A percentile compares a stretch with the other conserved stretches of the same genome.
These are phyloP conservation scores for Ramichloridium luteum DNA, from an alignment of 2,329 filamentous ascomycete species.

Conservation along the genomic window DNA sequence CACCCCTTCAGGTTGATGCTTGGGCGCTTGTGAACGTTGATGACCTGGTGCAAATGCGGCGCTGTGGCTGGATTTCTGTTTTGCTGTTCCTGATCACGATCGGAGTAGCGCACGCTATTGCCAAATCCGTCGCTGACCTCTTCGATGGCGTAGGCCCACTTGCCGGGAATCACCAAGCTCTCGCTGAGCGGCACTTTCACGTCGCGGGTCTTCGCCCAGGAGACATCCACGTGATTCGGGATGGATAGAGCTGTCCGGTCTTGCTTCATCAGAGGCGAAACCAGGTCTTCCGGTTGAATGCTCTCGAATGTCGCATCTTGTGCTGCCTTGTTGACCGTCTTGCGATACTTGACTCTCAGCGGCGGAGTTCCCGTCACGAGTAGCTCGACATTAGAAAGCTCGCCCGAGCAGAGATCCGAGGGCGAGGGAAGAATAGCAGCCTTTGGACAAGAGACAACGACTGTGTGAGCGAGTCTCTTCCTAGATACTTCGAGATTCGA, in stretches of 20 bases:
- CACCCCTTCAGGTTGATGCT: constrained; percentile 60
- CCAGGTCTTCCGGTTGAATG: constrained; percentile 76
- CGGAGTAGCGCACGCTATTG: constrained; percentile 66
- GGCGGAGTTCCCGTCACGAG: constrained; percentile 82
- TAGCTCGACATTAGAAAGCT: constrained; percentile 73
- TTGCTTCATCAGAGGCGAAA: constrained; percentile 59
- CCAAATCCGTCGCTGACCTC: constrained; percentile 86
- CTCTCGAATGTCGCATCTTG: constrained; percentile 84
- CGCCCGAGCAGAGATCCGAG: constrained; percentile 66
- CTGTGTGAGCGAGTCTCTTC: constrained; percentile 60
- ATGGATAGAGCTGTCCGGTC: constrained; percentile 41
- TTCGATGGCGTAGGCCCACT: constrained; percentile 83
- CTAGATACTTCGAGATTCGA: constrained; percentile 63
- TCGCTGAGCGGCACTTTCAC: constrained; percentile 82
- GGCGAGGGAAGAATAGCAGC: constrained; percentile 57
- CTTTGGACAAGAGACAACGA: constrained; percentile 75
- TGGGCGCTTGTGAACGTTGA: constrained; percentile 79
- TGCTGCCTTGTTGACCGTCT: constrained; percentile 71
- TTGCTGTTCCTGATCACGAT: constrained; percentile 54
- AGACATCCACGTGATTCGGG: constrained; percentile 51
- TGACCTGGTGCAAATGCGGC: constrained; percentile 56
- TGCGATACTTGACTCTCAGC: constrained; percentile 83
- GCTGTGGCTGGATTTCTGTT: constrained; percentile 33
- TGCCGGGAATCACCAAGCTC: constrained; percentile 64
- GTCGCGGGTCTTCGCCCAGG: constrained; percentile 66